Base-by-base conservation (phyloP, 2,329 filamentous ascomycete genomes). In the Colletotrichum orbiculare region DNA sequence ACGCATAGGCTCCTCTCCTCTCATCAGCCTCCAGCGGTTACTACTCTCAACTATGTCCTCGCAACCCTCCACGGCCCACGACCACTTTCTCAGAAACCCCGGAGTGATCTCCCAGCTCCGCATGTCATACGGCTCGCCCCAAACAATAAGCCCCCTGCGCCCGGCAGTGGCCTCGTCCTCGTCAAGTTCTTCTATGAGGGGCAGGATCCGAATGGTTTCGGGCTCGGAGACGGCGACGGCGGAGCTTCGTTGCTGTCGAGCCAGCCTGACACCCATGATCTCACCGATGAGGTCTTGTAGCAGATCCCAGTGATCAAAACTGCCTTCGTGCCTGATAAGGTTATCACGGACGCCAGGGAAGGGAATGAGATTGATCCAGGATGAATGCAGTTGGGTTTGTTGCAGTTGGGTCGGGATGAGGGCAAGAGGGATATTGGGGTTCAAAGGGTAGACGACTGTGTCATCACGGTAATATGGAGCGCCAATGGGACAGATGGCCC, bases 81-180 rank as follows among this genome's bases (percentile, higher is more conserved):
- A 50, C 70, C 71, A 72, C 41, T 69, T 71, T 11, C 11, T 38
- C 10, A 72, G 43, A 55, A 72, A 73, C 0, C 57, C 64, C 4
- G 70, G 68, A 3, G 69, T 73, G 8, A 65, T 67, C 54, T 73
- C 71, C 71, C 71, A 73, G 9, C 47, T 69, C 13, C 62, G 57
- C 25, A 49, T 67, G 4, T 60, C 48, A 33, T 71, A 64, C 9
- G 71, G 68, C 15, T 72, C 71, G 9, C 71, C 71, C 69, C 70
- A 73, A 9, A 72, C 41, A 15, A 73, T 67, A 2, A 72, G n/a
- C 0, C 71, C 70, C 6, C 61, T 63, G n/a, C 47, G 45, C n/a
- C 63, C 60, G 1, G 42, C 37, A 1, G 65, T 60, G 38, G 57
- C 7, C 17, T 56, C 61, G 41, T 67, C 38, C 3, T 60, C 52